Evolutionary conservation across 2,329 filamentous ascomycete genomes (phyloP), one percentile per base, ranked within the genome.

Genomic region (Calonectria montana): DNA sequence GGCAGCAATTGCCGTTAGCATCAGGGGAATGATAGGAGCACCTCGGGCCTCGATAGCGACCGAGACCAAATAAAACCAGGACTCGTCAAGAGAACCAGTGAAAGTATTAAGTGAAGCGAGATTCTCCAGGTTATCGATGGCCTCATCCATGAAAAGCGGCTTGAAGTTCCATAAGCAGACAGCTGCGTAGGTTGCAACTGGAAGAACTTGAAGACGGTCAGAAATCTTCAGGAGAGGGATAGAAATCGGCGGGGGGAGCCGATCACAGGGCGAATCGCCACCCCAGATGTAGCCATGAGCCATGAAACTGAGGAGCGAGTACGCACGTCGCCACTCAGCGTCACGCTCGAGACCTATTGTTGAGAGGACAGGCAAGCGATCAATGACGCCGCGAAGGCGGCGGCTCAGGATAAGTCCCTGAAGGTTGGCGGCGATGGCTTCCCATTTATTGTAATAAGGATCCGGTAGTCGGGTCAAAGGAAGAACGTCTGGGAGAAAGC

Each of bases 111-210:
- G 88, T 2, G 94, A 97, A 47, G 94, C 92, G 68, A 99, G 89
- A 79, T 99, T 98, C 80, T 97, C 93, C 55, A 98, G 88, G 74
- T 91, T 91, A 80, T 97, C 94, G 69, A 97, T 91, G 41, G 90
- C 89, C 82, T 98, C 96, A 73, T 94, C 91, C 71, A 91, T 86
- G 81, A 98, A 98, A 67, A 98, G 89, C 0, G 96, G 94, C 83
- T 96, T 96, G 88, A 95, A 98, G 85, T 99, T 99, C 97, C 97
- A 99, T 29, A 99, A 88, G 76, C 94, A 96, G 4, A 98, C 88
- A 9, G 93, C 94, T 8, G 97, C 95, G 82, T 98, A 99, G 21
- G 96, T 98, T 59, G 96, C 97, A 31, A 99, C 96, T 1, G 96
- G 94, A 8, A 94, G 96, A 29, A 99, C 88, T 80, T 98, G 94